These are phyloP conservation scores for Exutisphaerella laricina DNA, from an alignment of 2,329 filamentous ascomycete genomes.

Conservation along the genomic window DNA sequence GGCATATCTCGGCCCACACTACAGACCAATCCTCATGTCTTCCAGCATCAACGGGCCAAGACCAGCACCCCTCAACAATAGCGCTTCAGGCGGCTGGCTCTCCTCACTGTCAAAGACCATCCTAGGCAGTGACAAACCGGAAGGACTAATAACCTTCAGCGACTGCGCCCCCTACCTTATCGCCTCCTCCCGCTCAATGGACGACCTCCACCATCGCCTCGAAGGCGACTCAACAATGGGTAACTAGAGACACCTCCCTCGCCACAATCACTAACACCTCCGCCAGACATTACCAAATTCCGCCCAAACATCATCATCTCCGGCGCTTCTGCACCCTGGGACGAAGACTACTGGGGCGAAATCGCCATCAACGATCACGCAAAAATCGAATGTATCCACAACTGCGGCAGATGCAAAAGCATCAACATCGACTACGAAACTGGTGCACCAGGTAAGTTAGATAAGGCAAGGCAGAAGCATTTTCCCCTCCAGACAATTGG, in stretches of 20 bases:
- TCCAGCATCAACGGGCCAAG: constrained; percentile 13
- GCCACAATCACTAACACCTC: too few species aligned
- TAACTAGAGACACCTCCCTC: too few species aligned
- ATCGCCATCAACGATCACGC: constrained; percentile 28
- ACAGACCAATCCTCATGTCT: constrained; percentile 38
- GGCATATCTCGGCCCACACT: constrained; percentile 40
- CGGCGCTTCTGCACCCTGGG: constrained; percentile 38
- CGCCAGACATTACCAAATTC: constrained; percentile 46
- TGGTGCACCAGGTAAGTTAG: constrained; percentile 37
- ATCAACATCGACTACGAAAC: constrained; percentile 46
- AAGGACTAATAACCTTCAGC: constrained; percentile 57
- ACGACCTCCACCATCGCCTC: constrained; percentile 52
- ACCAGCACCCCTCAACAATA: constrained; percentile 5
- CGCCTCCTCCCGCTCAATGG: constrained; percentile 63
- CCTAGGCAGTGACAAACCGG: constrained; percentile 5
- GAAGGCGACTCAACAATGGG: constrained; percentile 29
- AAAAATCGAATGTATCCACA: constrained; percentile 39
- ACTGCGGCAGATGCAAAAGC: constrained; percentile 43
- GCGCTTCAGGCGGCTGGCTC: constrained; percentile 28
- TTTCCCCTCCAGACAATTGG: too few species aligned
- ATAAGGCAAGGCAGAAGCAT: too few species aligned
- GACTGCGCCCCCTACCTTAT: constrained; percentile 73
- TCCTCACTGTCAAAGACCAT: constrained; percentile 24
- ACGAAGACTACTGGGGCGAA: constrained; percentile 45
- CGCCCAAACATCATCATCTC: constrained; percentile 43